Base-by-base conservation (phyloP, 441 rosid genomes). In the Francoa sonchifolia region DNA sequence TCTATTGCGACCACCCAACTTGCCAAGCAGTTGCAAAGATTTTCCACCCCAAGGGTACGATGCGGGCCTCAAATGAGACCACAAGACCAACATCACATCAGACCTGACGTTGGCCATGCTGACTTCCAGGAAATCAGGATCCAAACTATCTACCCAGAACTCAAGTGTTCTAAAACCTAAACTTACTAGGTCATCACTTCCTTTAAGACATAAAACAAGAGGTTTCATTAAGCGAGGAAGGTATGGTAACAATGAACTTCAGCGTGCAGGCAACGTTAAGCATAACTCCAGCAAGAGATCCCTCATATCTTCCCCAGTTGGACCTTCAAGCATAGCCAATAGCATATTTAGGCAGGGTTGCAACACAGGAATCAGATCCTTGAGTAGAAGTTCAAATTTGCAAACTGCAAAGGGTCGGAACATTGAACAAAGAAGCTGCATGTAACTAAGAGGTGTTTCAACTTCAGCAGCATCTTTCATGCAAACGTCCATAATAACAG, bases 91-190 rank as follows among this genome's bases (percentile, higher is more conserved):
- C 68, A 92, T 83, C 72, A 87, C 84, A 69, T 87, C 95, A 4
- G 97, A 83, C 84, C 81, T 92, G 26, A 87, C 95, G 68, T 74
- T 83, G 33, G 92, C 95, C 97, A 92, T 92, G 53, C 92, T 87
- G 20, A 97, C 92, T 65, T 92, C 99, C 58, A 92, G 61, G 66
- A 87, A 92, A 54, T 87, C 99, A 31, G 99, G 99, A 76, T 92
- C 87, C 47, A 92, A 69, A 66, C 95, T 87, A 60, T 87, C 99
- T 11, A 92, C 95, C 99, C 99, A 92, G 65, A 92, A 92, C 62
- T 92, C 99, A 38, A 92, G 88, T 35, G 97, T 87, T 61, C 92
- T 81, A 62, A 92, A 62, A 62, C 95, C 92, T 50, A 87, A 59
- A 68, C 77, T 71, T 50, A 92, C 92, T 49, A 92, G 79, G 40